phyloP scores from a whole-genome alignment of 225 moss, liverwort and hornwort genomes.

The Straminergon stramineum region DNA sequence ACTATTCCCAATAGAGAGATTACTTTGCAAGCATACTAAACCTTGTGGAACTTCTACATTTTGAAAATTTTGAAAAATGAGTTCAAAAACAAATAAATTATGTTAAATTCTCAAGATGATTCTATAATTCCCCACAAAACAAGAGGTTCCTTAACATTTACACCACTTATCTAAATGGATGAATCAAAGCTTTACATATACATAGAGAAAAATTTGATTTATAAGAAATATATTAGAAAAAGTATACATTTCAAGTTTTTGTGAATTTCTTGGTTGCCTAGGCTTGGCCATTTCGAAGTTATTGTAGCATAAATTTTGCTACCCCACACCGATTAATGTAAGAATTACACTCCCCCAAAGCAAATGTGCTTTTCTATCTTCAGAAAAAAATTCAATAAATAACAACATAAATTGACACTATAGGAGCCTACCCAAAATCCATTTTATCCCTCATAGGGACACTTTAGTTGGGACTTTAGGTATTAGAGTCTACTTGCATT shows the following conservation, averaged over 20 bases:
- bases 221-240: fast-evolving
- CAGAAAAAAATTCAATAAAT: too few relatives aligned
- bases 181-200: background rate
- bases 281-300: fast-evolving
- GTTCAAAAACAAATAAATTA: background rate
- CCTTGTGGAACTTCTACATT: background rate
- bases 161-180: background rate
- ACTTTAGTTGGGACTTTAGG: background rate
- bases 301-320: background rate
- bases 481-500: background rate
- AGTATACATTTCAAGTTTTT: background rate
- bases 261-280: fast-evolving
- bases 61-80: background rate
- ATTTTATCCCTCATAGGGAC: fast-evolving
- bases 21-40: fast-evolving
- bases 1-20: fast-evolving
- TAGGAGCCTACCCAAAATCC: fast-evolving
- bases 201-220: background rate
- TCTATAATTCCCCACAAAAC: background rate
- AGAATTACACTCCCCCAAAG: fast-evolving
- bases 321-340: background rate
- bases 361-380: background rate
- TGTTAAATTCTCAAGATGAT: background rate
- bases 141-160: background rate
- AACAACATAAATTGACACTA: fast-evolving